Evolutionary conservation across 169 alveolate genomes (phyloP), one percentile per base, ranked within the genome.

Genomic region (Plasmodium sp.): DNA sequence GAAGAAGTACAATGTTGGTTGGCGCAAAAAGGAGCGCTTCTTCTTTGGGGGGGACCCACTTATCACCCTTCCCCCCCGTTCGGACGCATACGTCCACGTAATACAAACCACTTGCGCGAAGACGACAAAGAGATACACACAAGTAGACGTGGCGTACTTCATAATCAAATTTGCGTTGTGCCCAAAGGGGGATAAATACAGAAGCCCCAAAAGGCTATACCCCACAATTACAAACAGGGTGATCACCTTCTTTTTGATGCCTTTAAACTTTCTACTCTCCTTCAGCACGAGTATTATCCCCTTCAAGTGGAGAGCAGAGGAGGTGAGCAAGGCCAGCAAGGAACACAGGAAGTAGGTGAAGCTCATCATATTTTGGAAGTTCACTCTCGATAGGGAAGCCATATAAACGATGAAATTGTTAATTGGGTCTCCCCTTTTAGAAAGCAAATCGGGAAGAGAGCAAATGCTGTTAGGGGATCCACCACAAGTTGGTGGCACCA

Each of bases 181-280:
- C 0, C 92, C 84, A 31, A 71, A 31, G 14, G 74, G 74, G 18
- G 58, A 58, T 27, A 92, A 48, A 77, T 45, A 71, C 16, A 48
- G 82, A 1, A 81, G 6, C 5, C 80, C 84, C 9, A 73, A 16
- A 34, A 82, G 74, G 54, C 34, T 81, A 92, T 92, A 92, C 22
- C 48, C 5, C 14, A 82, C 74, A 18, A 92, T 58, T 34, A 92
- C 84, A 74, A 81, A 82, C 56, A 81, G n/a, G 56, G 72, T 81
- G 18, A 92, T 71, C 14, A 36, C 43, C 62, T 92, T 67, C 54
- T 92, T 92, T 41, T 72, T 48, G n/a, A 18, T 16, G 1, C 74
- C 74, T 92, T 39, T 81, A 81, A 92, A 92, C 72, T 33, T 72
- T 71, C 56, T 62, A 92, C 95, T 71, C 39, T 92, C 95, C 75